Conservation (phyloP, 129 eudicot genomes). For the Flaveria bidentis region DNA sequence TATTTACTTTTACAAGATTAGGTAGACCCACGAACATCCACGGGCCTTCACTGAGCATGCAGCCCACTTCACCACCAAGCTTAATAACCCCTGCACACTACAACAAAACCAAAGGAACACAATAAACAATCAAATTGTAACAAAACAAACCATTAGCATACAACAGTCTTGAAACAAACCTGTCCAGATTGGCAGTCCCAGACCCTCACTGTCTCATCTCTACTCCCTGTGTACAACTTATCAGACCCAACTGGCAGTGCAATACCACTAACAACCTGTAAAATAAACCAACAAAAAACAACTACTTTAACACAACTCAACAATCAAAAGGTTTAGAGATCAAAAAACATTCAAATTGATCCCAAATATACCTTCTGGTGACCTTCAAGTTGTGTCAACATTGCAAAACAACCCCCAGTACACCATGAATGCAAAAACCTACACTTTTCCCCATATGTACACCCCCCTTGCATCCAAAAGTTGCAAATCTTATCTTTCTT, state of each 20-base stretch:
- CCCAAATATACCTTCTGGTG: conserved; percentile 55
- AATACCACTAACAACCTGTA: conserved; percentile 81
- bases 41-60: conserved; percentile 97
- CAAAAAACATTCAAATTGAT: background rate
- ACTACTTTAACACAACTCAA: background rate
- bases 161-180: conserved; percentile 41
- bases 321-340: background rate
- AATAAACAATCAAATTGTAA: conserved; percentile 11
- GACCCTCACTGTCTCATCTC: conserved; percentile 79
- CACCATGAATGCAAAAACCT: conserved; percentile 72
- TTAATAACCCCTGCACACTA: conserved; percentile 74
- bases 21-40: conserved; percentile 90
- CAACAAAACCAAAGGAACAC: conserved; percentile 31
- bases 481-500: conserved; percentile 68
- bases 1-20: conserved; percentile 79
- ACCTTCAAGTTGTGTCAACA: conserved; percentile 77
- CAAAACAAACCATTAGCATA: background rate
- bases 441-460: conserved; percentile 69
- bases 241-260: conserved; percentile 81
- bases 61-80: conserved; percentile 79
- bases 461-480: conserved; percentile 65
- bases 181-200: conserved; percentile 99
- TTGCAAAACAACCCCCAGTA: conserved; percentile 50
- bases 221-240: conserved; percentile 90
- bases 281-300: conserved; percentile 10